Base-by-base conservation (phyloP, 1,139 yeast genomes). In the Magnusiomyces starmeri region DNA sequence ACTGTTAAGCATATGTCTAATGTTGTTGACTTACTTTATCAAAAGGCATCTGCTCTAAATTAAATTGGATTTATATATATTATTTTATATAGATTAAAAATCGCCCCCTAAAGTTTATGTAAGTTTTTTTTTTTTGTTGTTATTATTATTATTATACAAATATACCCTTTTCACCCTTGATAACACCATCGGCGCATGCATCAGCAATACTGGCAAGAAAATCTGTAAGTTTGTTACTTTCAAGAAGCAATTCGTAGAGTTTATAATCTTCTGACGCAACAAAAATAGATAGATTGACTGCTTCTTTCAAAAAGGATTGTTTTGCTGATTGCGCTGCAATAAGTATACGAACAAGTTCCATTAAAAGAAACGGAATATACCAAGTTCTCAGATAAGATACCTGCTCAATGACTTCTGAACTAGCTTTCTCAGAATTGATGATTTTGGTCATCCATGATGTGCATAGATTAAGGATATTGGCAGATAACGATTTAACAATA, bases 21-120 rank as follows among this genome's bases (percentile, higher is more conserved):
- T 56, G 97, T 85, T 32, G 97, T 92, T 27, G 98, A 94, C 63
- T 77, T 89, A 61, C 76, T 94, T 62, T 92, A 89, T 62, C 97
- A 90, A 65, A 92, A 92, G 73, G 98, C 97, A 9, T 81, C 95
- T 45, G 79, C 85, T 43, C 74, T 85, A 62, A 82, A 83, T 61
- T 83, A 54, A 48, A 14, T 47, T 20, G 16, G 24, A 42, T n/a
- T 32, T 25, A 27, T 25, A 48, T 43, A 22, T 22, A 42, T 16
- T 44, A 22, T 9, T 40, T 14, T 26, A 10, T 25, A 14, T 21
- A 46, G 14, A 10, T n/a, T n/a, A n/a, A n/a, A n/a, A 8, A 35
- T 16, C 40, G 16, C 40, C 40, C 12, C 40, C 20, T 4, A 12
- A 35, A 35, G n/a, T n/a, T n/a, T n/a, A n/a, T n/a, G n/a, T 39